Evolutionary conservation across 805 yeast species (phyloP), one percentile per base, ranked within the genome.

Genomic region (Candida berthetii): DNA sequence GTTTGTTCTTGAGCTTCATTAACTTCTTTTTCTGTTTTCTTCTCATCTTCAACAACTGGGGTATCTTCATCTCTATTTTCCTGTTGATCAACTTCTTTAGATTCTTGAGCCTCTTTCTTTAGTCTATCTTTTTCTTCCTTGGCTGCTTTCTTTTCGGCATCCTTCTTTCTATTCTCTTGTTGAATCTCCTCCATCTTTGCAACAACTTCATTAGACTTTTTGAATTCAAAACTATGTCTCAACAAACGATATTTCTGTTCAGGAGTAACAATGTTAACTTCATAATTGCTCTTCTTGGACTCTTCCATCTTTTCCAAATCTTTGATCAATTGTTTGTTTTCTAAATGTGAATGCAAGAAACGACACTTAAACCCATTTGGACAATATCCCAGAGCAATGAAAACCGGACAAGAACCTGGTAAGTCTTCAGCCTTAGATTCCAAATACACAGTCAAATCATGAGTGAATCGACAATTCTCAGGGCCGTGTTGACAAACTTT

Each of bases 321-420:
- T 41, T 60, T 69, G 29, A 70, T 45, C 17, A 82, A 60, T 44
- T 60, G 70, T 62, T 42, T 68, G 82, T 27, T 55, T 56, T 73
- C 58, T 54, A 66, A 74, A 64, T 93, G 98, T 14, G 86, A 76
- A 3, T 74, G 66, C 43, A 93, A 72, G 87, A 96, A 93, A 53
- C 96, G 77, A 65, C 99, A 93, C 60, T 87, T 91, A 52, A 86
- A 64, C 0, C 99, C 99, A 46, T 84, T 76, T 4, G 96, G 96
- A 69, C 99, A 93, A 55, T 78, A 81, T 0, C 99, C 99, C 29
- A 87, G 68, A 1, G 85, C 82, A 28, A 67, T 68, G 57, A 66
- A 89, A 3, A 87, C 96, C 0, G 99, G 98, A 63, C 99, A 93
- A 2, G 54, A 55, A 0, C 95, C 95, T 9, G 71, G 76, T 18